phyloP scores from a whole-genome alignment of 495 filamentous ascomycete species.

The Penicillium mononematosum region DNA sequence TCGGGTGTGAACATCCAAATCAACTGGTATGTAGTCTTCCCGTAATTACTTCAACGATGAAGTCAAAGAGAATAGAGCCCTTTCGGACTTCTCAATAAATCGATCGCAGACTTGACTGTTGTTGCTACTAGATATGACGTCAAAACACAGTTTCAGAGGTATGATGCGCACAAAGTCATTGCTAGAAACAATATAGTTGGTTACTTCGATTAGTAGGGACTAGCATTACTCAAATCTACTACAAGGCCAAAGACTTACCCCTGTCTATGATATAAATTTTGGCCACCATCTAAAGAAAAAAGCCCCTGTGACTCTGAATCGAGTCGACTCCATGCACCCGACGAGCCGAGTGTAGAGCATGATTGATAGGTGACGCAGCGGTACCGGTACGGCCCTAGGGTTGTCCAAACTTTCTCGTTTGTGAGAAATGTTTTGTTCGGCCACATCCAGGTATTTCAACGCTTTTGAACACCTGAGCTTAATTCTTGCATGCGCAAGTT shows the following conservation, averaged over 20 bases:
- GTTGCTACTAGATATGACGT: neutral
- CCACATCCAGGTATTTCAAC: neutral
- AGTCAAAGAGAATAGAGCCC: neutral
- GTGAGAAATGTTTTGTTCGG: neutral
- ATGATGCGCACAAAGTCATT: neutral
- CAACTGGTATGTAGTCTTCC: no score
- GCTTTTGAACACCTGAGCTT: no score
- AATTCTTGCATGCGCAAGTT: neutral
- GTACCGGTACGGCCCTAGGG: neutral
- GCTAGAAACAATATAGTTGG: neutral
- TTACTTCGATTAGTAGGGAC: neutral
- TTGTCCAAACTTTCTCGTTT: slow-evolving; percentile 6
- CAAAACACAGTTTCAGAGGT: neutral
- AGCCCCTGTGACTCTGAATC: no score
- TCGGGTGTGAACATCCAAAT: no score
- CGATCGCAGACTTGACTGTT: no score
- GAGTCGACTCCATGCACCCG: neutral
- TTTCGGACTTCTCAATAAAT: no score
- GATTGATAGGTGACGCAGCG: slow-evolving; percentile 11
- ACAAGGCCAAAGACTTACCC: neutral
- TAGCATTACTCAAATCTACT: neutral
- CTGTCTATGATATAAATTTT: neutral
- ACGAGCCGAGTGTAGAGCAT: neutral
- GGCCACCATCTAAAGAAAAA: neutral
- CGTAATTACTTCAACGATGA: neutral